Conservation (phyloP, 2,329 filamentous ascomycete species). For the Geosmithia putterillii region DNA sequence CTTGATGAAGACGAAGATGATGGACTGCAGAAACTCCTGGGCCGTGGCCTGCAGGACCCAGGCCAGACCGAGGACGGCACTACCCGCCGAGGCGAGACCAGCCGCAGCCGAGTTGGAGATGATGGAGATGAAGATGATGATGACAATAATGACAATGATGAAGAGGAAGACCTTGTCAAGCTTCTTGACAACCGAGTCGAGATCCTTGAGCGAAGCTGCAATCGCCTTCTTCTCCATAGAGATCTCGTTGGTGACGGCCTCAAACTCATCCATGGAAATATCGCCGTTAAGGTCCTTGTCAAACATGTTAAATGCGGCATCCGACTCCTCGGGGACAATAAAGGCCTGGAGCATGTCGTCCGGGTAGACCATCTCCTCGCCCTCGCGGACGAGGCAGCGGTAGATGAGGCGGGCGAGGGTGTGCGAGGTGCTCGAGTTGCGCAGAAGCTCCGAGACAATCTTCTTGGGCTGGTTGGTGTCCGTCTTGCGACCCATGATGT, state of each 20-base stretch:
- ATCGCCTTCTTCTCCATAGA: conserved; percentile 92
- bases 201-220: conserved; percentile 83
- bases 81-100: conserved; percentile 81
- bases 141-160: conserved; percentile 66
- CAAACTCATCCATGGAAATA: conserved; percentile 89
- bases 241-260: conserved; percentile 87
- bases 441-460: conserved; percentile 68
- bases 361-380: conserved; percentile 61
- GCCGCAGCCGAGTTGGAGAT: conserved; percentile 85
- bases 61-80: conserved; percentile 74
- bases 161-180: conserved; percentile 83
- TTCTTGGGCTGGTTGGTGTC: conserved; percentile 68
- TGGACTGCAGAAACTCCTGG: conserved; percentile 86
- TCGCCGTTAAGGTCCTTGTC: conserved; percentile 96
- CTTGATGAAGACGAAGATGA: conserved; percentile 94
- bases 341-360: conserved; percentile 75
- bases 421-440: conserved; percentile 62
- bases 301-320: conserved; percentile 82
- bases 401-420: conserved; percentile 80
- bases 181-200: conserved; percentile 86
- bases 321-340: conserved; percentile 70
- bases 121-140: conserved; percentile 80
- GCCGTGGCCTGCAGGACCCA: conserved; percentile 91
- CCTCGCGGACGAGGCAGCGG: conserved; percentile 68
- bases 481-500: conserved; percentile 71